These are phyloP conservation scores for Debaryomyces coudertii DNA, from an alignment of 1,139 yeast genomes.

Conservation along the genomic window DNA sequence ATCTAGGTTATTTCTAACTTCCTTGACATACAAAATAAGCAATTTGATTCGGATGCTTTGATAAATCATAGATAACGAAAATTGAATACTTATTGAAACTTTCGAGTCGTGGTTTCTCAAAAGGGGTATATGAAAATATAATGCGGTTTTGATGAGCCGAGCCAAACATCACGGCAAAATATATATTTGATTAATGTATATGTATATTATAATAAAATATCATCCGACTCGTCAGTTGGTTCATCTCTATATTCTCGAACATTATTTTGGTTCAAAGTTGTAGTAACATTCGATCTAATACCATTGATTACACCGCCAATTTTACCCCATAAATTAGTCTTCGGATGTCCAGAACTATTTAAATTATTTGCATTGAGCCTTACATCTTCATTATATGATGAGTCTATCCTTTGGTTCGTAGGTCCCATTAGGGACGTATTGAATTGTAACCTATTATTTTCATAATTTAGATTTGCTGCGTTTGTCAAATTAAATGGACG, in stretches of 20 bases:
- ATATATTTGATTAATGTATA: neutral
- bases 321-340: slow-evolving; percentile 25
- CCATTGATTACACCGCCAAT: slow-evolving; percentile 31
- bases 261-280: slow-evolving; percentile 16
- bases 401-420: slow-evolving; percentile 19
- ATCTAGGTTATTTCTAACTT: slow-evolving; percentile 1
- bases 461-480: slow-evolving; percentile 39
- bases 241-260: slow-evolving; percentile 22
- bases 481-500: slow-evolving; percentile 34
- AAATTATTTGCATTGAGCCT: neutral
- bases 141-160: slow-evolving; percentile 6
- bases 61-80: neutral
- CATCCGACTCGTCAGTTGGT: slow-evolving; percentile 19
- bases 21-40: slow-evolving; percentile 1
- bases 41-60: neutral
- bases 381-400: slow-evolving; percentile 11
- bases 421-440: slow-evolving; percentile 22
- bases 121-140: neutral
- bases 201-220: slow-evolving; percentile 6
- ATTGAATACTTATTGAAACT: neutral
- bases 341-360: neutral
- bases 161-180: neutral
- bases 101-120: neutral
- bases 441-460: slow-evolving; percentile 32
- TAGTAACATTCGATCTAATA: slow-evolving; percentile 22